These are phyloP conservation scores for Pyrus betulifolia DNA, from an alignment of 306 rosid genomes.

Conservation along the genomic window DNA sequence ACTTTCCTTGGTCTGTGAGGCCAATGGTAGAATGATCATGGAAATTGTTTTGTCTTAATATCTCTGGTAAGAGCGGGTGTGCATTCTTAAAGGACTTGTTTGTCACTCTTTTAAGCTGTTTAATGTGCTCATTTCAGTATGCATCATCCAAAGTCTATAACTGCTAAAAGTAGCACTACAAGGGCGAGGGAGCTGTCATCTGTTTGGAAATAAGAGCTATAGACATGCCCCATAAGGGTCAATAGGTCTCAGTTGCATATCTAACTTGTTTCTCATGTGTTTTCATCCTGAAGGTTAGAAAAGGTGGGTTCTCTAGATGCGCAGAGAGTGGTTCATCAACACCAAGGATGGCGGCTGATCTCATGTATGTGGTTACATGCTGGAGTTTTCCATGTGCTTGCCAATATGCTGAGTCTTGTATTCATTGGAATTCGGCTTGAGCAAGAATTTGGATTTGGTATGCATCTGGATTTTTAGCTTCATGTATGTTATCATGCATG, in stretches of 20 bases:
- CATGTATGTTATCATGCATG: neutral
- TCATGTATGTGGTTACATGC: too few relatives aligned
- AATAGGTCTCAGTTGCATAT: constrained; percentile 3
- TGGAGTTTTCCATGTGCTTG: too few relatives aligned
- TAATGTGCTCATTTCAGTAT: neutral
- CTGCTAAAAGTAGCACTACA: neutral
- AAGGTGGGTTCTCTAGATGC: too few relatives aligned
- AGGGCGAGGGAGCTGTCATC: neutral
- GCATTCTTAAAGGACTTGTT: neutral
- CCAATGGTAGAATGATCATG: neutral
- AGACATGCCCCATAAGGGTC: neutral
- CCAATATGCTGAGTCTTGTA: too few relatives aligned
- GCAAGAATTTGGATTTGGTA: constrained; percentile 91
- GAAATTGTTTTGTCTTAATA: neutral
- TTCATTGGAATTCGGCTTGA: constrained; percentile 44
- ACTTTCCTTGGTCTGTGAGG: neutral
- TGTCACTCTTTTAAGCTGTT: neutral
- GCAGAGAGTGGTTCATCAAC: too few relatives aligned
- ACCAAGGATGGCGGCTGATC: too few relatives aligned
- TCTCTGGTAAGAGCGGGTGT: neutral
- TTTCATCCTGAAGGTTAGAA: neutral
- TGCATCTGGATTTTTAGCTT: constrained; percentile 29
- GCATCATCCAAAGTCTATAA: neutral
- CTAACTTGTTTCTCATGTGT: neutral
- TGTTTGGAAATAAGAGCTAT: neutral